Percentiles rank a stretch among this genome's conserved stretches.
phyloP scores from a whole-genome alignment of 257 asterid genomes.

The Solanum appendiculatum region DNA sequence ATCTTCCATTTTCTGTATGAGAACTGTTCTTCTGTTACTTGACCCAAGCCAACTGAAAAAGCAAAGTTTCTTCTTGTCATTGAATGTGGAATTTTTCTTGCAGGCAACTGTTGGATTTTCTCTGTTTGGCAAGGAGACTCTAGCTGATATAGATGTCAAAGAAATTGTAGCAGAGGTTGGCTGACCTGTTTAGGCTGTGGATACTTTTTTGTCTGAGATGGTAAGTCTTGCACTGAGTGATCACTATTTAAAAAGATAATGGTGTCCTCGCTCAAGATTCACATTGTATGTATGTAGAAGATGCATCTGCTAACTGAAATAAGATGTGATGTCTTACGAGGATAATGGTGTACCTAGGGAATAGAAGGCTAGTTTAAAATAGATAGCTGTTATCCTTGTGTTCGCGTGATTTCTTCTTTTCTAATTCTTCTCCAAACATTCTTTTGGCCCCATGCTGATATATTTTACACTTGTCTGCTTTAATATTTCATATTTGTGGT shows the following conservation, averaged over 20 bases:
- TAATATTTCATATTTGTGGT: too few relatives aligned
- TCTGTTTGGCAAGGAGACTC: constrained; percentile 83
- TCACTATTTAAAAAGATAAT: not conserved
- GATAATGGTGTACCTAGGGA: not conserved
- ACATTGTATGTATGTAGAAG: not conserved
- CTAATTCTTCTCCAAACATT: not conserved
- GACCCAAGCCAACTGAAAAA: not conserved
- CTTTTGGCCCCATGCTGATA: not conserved
- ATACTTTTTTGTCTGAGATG: not conserved
- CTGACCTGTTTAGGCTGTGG: constrained; percentile 8
- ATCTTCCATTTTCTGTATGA: not conserved
- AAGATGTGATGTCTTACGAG: not conserved
- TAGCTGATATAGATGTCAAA: constrained; percentile 62
- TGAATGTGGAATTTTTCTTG: constrained; percentile 5
- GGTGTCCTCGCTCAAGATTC: not conserved
- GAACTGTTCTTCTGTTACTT: not conserved
- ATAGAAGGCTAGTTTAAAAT: not conserved
- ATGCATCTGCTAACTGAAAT: not conserved
- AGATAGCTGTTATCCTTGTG: not conserved
- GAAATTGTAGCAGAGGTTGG: constrained; percentile 39
- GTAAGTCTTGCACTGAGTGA: not conserved
- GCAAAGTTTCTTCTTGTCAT: not conserved
- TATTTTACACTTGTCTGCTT: too few relatives aligned
- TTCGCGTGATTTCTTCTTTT: not conserved
- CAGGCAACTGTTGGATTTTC: constrained; percentile 83